Percentiles rank a stretch among this genome's conserved stretches.
phyloP scores from a whole-genome alignment of 2,329 filamentous ascomycete species.

The Sclerotinia borealis region DNA sequence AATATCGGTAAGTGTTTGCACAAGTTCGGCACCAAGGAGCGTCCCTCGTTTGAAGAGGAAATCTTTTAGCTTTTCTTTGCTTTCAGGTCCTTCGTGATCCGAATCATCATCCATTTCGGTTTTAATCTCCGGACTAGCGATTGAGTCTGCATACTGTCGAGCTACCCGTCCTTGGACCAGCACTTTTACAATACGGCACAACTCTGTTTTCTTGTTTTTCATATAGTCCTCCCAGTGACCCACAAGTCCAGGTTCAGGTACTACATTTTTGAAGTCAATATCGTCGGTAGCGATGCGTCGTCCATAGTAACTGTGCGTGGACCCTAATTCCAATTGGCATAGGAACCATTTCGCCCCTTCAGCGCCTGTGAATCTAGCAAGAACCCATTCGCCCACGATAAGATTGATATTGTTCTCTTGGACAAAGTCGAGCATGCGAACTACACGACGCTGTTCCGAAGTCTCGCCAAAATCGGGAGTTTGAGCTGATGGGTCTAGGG shows the following conservation, averaged over 20 bases:
- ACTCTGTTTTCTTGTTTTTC: constrained; percentile 16
- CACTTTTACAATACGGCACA: constrained; percentile 13
- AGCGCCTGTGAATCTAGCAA: constrained; percentile 31
- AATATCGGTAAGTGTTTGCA: constrained; percentile 28
- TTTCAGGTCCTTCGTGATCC: constrained; percentile 2
- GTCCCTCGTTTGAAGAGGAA: constrained; percentile 5
- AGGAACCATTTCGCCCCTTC: constrained; percentile 33
- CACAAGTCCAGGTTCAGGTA: constrained; percentile 15
- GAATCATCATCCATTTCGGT: constrained; percentile 12
- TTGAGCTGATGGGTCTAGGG: background rate
- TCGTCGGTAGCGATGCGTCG: constrained; percentile 17
- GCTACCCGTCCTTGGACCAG: constrained; percentile 1
- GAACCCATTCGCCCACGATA: constrained; percentile 33
- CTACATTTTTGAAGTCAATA: constrained; percentile 18
- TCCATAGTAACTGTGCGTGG: constrained; percentile 30
- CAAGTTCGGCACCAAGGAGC: constrained; percentile 22
- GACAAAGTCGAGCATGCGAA: constrained; percentile 31
- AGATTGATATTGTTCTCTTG: constrained; percentile 27
- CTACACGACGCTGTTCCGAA: constrained; percentile 24
- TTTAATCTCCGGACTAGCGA: background rate
- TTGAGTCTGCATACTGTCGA: constrained; percentile 13
- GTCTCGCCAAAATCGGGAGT: constrained; percentile 10
- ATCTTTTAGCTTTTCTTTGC: constrained; percentile 10
- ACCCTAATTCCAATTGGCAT: constrained; percentile 32
- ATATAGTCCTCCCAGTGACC: constrained; percentile 18